Evolutionary conservation across 306 rosid species (phyloP), one percentile per base, ranked within the genome.

Genomic region (Prunus fruticosa): DNA sequence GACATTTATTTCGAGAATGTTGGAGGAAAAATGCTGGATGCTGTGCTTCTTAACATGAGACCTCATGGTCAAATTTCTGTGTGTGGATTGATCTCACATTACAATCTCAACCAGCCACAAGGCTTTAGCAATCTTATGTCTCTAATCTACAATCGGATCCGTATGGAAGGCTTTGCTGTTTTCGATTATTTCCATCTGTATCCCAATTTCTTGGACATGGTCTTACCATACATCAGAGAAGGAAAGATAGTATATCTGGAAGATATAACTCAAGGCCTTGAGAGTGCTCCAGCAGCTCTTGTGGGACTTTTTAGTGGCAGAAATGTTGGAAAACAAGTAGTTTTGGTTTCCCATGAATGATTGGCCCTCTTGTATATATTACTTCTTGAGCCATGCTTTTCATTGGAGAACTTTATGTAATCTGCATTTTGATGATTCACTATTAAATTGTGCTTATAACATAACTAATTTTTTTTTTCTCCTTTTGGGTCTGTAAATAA

Each of bases 1-100:
- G 74, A 69, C 62, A 12, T 50, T n/a, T 28, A 51, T 45, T 69
- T 69, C 2, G 62, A 69, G 61, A 54, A 69, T 1, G 74, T 69
- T 20, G 74, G 62, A 23, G 74, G 62, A 19, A 32, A 50, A 69
- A 49, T 50, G 74, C 16, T 69, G 62, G 62, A 69, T 3, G 62
- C 28, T 25, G 62, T 69, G 74, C 74, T 69, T 19, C 8, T 8
- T n/a, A 69, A 69, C 62, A 69, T 69, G 74, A 28, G 62, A 27
- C 18, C 12, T 14, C 74, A 27, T 50, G 74, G 46, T 30, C 62
- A 38, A 10, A 51, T 69, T 50, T 61, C 25, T 4, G 46, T 15
- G 20, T 69, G 62, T 8, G 74, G 74, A 50, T 49, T 69, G 62
- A 69, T 51, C 61, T 47, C 74, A 14, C 20, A 72, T 0, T 72